These are phyloP conservation scores for Themeda triandra DNA, from an alignment of 176 grass and related monocot genomes.

Conservation along the genomic window DNA sequence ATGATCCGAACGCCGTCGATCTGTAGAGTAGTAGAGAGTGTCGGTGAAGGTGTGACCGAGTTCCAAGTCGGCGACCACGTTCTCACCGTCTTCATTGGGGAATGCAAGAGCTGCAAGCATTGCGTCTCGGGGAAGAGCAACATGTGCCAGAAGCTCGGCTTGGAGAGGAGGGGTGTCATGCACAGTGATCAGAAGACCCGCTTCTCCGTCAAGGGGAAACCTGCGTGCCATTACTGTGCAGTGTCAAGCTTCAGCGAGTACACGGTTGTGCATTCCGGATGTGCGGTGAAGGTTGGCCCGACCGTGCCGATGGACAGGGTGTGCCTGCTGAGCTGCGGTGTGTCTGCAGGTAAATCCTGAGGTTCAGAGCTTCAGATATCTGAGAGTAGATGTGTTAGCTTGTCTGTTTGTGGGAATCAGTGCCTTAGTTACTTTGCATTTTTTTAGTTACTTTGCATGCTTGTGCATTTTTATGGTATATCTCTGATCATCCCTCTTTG, in stretches of 20 bases:
- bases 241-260: constrained; percentile 99
- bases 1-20: not conserved
- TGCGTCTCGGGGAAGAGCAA: constrained; percentile 84
- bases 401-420: not conserved
- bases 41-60: constrained; percentile 75
- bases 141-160: constrained; percentile 89
- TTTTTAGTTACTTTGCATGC: not conserved
- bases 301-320: constrained; percentile 71
- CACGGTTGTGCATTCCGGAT: constrained; percentile 74
- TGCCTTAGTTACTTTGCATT: not conserved
- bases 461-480: not conserved
- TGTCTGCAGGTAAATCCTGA: constrained; percentile 67
- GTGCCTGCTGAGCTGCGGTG: constrained; percentile 88
- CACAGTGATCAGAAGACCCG: constrained; percentile 88
- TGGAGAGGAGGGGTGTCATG: constrained; percentile 91
- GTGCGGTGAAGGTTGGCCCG: constrained; percentile 69
- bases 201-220: constrained; percentile 60
- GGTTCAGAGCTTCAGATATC: not conserved
- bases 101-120: constrained; percentile 83
- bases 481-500: not conserved
- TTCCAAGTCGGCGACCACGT: constrained; percentile 68
- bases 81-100: constrained; percentile 91
- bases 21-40: constrained; percentile 73
- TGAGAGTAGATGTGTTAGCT: not conserved
- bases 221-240: constrained; percentile 78